These are phyloP conservation scores for Lachancea waltii DNA, from an alignment of 805 yeast genomes.

Conservation along the genomic window DNA sequence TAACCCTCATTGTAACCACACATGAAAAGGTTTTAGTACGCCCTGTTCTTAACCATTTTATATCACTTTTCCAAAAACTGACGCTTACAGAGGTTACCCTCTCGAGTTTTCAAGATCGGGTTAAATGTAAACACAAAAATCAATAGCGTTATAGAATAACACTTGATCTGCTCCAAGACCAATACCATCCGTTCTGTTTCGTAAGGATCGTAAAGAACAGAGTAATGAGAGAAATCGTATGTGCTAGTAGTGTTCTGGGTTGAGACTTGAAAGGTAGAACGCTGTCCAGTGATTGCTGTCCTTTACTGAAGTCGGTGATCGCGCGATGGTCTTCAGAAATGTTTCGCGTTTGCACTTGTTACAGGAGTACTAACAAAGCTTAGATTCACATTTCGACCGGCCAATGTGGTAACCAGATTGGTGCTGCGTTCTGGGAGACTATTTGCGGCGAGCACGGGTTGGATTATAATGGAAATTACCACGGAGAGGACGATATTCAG, in stretches of 20 bases:
- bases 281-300: neutral
- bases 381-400: conserved; percentile 88
- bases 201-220: neutral
- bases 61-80: neutral
- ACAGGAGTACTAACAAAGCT: too few relatives aligned
- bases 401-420: conserved; percentile 98
- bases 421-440: conserved; percentile 92
- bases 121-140: conserved; percentile 10
- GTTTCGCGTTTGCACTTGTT: too few relatives aligned
- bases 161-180: neutral
- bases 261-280: neutral
- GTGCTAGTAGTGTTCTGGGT: neutral
- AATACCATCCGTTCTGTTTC: neutral
- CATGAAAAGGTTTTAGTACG: too few relatives aligned
- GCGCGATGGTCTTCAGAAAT: neutral
- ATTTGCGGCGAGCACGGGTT: conserved; percentile 85
- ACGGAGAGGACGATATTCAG: conserved; percentile 50
- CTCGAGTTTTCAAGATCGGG: neutral
- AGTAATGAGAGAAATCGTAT: conserved; percentile 8
- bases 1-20: too few relatives aligned
- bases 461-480: conserved; percentile 67
- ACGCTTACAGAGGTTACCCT: conserved; percentile 1
- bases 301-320: neutral
- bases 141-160: neutral
- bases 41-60: neutral